Base-by-base conservation (phyloP, 345 rosid genomes). In the Atalantia buxifolia region DNA sequence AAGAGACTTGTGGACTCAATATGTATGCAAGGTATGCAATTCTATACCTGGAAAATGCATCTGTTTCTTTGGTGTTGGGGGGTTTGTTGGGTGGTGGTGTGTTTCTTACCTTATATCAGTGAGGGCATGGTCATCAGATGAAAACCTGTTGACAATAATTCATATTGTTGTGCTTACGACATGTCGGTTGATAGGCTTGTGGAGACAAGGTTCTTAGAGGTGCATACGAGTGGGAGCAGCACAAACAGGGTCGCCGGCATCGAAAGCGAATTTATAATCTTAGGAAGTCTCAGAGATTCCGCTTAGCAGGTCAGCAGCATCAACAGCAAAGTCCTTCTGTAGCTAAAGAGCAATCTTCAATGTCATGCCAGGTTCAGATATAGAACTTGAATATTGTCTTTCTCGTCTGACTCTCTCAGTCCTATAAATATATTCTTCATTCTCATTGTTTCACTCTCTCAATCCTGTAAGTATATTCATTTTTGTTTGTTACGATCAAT, bases 181-280 rank as follows among this genome's bases (percentile, higher is more conserved):
- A 63, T 56, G 14, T 68, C 24, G 62, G 53, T 76, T 77, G 76
- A 36, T 74, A 94, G 98, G 97, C 97, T 74, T 96, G 99, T 53
- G 97, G 98, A 19, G 86, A 92, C 83, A 88, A 86, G 75, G 88
- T 94, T 40, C 97, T 96, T 59, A 87, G 98, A 87, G 99, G 99
- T 81, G 91, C 84, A 31, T 91, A 92, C 28, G 98, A 96, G 65
- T 96, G 99, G 99, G 99, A 94, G 74, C 94, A 94, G 71, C 98
- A 96, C 82, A 82, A 66, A 77, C 90, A 84, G 78, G 98, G 98
- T 30, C 94, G 94, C 21, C 78, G 91, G 36, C 99, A 96, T 86
- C 89, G 95, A 53, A 96, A 92, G 84, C 89, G 97, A 74, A 67
- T 81, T 73, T 84, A 85, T 7, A 72, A 85, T 45, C 80, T 86